Base-by-base conservation (phyloP, 2,329 filamentous ascomycete species). In the Beauveria sp. region DNA sequence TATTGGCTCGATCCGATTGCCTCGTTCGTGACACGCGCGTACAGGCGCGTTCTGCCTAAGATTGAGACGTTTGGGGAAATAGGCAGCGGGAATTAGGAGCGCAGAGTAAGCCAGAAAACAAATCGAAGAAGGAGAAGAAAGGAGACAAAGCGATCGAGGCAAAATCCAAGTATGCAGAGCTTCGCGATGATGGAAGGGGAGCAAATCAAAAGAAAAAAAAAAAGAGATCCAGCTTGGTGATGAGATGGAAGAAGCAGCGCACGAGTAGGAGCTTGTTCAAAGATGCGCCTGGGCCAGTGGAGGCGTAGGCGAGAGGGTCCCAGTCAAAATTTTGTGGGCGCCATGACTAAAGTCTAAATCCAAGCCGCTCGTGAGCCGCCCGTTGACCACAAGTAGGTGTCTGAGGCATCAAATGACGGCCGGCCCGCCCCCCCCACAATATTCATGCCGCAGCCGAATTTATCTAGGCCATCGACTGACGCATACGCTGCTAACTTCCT, bases 361-460 rank as follows among this genome's bases (percentile, higher is more conserved):
- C 50, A 34, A 48, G 34, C 26, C 5, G 54, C 51, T 49, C n/a
- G 45, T 40, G 38, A 24, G 10, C 26, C 24, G 22, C 22, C 22
- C 22, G 49, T 49, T 54, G 42, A n/a, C 42, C 22, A 31, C 26
- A 20, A 18, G 40, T 71, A 20, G n/a, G 46, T 71, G 69, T 68
- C 69, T 69, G 69, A 71, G 69, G 69, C 67, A 71, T 64, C 65
- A 69, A 64, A 9, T 20, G 1, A 14, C 2, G 42, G n/a, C 34
- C 7, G 42, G n/a, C 34, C 34, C 34, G 12, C 5, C 34, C 34
- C 12, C 31, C 34, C 34, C 31, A 38, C 34, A 38, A 38, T 3
- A 38, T 12, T 38, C 34, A 38, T 38, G 34, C 34, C 9, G 34
- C 12, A 38, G 34, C 14, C 12, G 34, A 14, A 38, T 38, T 34